phyloP scores from a whole-genome alignment of 1,284 basidiomycete species.

The Ustilago curta region DNA sequence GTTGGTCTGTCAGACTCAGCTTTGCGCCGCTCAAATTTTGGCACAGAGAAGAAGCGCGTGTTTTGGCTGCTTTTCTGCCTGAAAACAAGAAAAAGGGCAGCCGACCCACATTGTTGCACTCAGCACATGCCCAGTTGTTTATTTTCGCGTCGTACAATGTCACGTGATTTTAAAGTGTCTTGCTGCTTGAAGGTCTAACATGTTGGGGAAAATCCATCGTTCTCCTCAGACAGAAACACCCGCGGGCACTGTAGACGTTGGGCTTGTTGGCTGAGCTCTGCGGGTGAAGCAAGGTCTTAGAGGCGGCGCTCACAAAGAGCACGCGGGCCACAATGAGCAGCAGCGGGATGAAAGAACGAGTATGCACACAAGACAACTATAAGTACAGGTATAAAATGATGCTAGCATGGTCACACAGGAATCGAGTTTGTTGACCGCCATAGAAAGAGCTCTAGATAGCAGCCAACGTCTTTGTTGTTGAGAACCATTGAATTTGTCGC shows the following conservation, averaged over 20 bases:
- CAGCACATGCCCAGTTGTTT: conserved; percentile 5
- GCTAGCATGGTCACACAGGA: neutral
- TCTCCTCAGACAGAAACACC: neutral
- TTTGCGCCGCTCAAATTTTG: neutral
- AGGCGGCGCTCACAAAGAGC: neutral
- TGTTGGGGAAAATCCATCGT: neutral
- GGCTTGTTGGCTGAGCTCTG: neutral
- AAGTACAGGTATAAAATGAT: conserved; percentile 24
- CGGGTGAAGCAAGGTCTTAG: neutral
- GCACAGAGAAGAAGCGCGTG: conserved; percentile 1
- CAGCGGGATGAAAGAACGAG: neutral
- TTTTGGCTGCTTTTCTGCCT: conserved; percentile 7
- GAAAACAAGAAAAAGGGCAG: neutral
- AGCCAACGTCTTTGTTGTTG: neutral
- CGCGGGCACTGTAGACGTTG: neutral
- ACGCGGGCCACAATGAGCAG: neutral
- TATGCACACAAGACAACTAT: conserved; percentile 4
- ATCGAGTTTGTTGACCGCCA: neutral
- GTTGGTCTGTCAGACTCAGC: conserved; percentile 8
- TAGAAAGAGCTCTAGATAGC: too few species aligned
- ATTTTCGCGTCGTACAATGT: conserved; percentile 37
- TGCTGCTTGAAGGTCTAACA: neutral
- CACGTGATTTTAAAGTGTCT: conserved; percentile 23
- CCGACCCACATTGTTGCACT: conserved; percentile 13
- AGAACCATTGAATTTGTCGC: too few species aligned